Conservation (phyloP, 768 basidiomycete species). For the Floccularia luteovirens region DNA sequence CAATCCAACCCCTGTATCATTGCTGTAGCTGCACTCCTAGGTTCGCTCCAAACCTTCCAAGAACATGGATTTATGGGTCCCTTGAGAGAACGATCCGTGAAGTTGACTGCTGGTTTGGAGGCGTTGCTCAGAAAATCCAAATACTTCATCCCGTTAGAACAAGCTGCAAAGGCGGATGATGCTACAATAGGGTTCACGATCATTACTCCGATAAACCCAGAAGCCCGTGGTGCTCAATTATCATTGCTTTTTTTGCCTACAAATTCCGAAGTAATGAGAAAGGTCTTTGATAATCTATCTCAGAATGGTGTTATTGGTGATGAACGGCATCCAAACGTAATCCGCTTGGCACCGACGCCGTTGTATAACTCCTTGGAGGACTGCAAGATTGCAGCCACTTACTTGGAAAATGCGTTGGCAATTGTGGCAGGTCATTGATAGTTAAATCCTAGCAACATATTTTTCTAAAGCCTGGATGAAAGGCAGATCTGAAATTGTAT, state of each 20-base stretch:
- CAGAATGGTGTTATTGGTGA: slow-evolving; percentile 83
- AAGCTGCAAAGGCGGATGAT: too few species aligned
- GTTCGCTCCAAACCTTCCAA: slow-evolving; percentile 76
- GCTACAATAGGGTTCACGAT: slow-evolving; percentile 68
- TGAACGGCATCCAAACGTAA: slow-evolving; percentile 87
- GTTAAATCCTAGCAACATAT: too few species aligned
- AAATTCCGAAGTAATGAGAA: slow-evolving; percentile 60
- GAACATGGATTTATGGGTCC: slow-evolving; percentile 67
- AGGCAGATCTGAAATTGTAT: too few species aligned
- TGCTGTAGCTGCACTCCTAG: slow-evolving; percentile 70
- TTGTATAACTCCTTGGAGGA: slow-evolving; percentile 84
- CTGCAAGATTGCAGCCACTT: slow-evolving; percentile 58
- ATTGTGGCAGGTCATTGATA: slow-evolving; percentile 8
- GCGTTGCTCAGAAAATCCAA: slow-evolving; percentile 49
- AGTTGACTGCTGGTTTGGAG: slow-evolving; percentile 70
- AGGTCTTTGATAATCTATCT: slow-evolving; percentile 52
- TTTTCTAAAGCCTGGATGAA: too few species aligned
- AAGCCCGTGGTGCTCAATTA: slow-evolving; percentile 77
- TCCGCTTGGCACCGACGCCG: slow-evolving; percentile 80
- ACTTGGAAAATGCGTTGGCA: slow-evolving; percentile 54
- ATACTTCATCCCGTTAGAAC: slow-evolving; percentile 54
- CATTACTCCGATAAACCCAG: slow-evolving; percentile 70
- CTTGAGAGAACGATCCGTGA: slow-evolving; percentile 61
- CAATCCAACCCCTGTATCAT: slow-evolving; percentile 92
- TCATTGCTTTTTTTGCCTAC: slow-evolving; percentile 74